These are phyloP conservation scores for Metarhizium brunneum DNA, from an alignment of 2,329 filamentous ascomycete genomes.

Conservation along the genomic window DNA sequence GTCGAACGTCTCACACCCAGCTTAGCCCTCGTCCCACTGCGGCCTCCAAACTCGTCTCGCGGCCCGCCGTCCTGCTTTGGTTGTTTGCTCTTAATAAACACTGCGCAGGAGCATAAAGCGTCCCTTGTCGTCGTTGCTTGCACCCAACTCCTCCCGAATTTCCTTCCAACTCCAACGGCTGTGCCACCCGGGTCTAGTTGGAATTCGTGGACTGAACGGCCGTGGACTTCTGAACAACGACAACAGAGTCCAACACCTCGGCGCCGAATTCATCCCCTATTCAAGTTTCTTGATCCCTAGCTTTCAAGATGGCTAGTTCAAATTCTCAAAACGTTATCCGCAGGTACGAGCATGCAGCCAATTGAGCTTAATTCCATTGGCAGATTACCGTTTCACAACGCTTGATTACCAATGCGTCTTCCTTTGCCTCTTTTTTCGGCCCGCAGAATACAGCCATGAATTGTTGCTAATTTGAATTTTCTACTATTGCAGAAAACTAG, in stretches of 20 bases:
- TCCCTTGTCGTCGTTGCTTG: background rate
- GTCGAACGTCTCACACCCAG: background rate
- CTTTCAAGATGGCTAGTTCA: slow-evolving; percentile 31
- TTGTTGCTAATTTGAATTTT: background rate
- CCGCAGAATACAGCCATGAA: background rate
- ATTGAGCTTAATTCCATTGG: background rate
- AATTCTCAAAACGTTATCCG: slow-evolving; percentile 50
- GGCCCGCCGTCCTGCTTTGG: background rate
- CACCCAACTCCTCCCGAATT: background rate
- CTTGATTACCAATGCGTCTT: background rate
- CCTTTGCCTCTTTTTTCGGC: too few species aligned
- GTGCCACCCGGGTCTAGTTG: background rate
- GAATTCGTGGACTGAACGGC: background rate
- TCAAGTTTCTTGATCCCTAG: slow-evolving; percentile 8
- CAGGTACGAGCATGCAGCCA: slow-evolving; percentile 40
- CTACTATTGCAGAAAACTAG: slow-evolving; percentile 62
- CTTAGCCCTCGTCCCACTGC: background rate
- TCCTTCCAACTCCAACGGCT: background rate
- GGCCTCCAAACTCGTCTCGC: background rate
- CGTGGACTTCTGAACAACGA: background rate
- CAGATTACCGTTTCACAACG: background rate
- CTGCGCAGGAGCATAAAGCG: background rate
- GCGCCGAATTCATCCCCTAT: background rate
- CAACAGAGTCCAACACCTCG: background rate
- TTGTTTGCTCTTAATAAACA: background rate